Conservation (phyloP, 1,284 basidiomycete genomes). For the Austroboletus rostrupii region DNA sequence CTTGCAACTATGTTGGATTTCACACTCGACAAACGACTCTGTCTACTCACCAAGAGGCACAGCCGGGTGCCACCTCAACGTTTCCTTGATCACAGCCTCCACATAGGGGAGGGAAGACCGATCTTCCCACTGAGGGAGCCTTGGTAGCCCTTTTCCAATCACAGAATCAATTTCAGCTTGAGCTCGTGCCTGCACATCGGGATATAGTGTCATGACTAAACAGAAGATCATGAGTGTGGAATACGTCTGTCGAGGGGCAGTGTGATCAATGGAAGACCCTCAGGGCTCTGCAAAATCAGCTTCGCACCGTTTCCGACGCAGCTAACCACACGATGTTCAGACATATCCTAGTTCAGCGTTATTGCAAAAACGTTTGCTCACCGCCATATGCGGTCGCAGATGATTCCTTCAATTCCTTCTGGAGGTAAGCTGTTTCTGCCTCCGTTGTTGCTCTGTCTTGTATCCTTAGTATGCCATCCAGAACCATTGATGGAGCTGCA, state of each 20-base stretch:
- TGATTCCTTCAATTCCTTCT: conserved; percentile 20
- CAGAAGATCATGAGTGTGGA: conserved; percentile 46
- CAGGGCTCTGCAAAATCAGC: conserved; percentile 2
- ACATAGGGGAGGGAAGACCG: too few species aligned
- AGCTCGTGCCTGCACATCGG: conserved; percentile 39
- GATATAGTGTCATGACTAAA: conserved; percentile 47
- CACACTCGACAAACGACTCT: too few species aligned
- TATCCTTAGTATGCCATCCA: conserved; percentile 13
- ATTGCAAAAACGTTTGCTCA: neutral
- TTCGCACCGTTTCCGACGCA: conserved; percentile 23
- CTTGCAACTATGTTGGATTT: too few species aligned
- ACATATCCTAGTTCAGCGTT: conserved; percentile 1
- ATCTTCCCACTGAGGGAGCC: too few species aligned
- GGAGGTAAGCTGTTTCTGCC: conserved; percentile 11
- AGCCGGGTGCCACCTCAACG: too few species aligned
- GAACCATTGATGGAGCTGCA: conserved; percentile 24
- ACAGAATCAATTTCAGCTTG: conserved; percentile 47
- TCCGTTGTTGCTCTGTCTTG: conserved; percentile 2
- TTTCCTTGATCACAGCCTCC: too few species aligned
- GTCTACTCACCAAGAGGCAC: conserved; percentile 31
- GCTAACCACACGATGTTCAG: too few species aligned
- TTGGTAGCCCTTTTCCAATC: too few species aligned
- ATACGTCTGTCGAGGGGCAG: conserved; percentile 39
- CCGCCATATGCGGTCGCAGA: conserved; percentile 18
- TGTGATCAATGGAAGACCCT: conserved; percentile 9